These are phyloP conservation scores for Buxus sempervirens DNA, from an alignment of 164 flowering plant genomes.

Conservation along the genomic window DNA sequence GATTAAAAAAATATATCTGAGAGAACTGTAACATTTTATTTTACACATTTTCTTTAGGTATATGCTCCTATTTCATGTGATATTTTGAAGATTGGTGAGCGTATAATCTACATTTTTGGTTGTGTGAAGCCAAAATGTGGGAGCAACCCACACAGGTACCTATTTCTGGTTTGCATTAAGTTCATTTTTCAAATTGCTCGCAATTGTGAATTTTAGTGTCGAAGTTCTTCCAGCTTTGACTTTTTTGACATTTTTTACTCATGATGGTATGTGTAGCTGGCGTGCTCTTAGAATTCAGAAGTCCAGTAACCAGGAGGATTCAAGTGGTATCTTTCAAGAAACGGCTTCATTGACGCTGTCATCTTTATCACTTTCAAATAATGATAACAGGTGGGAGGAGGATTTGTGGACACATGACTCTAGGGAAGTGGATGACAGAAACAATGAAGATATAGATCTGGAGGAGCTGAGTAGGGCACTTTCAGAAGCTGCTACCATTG, in stretches of 20 bases:
- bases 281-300: constrained; percentile 75
- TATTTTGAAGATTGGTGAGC: constrained; percentile 53
- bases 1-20: too few relatives aligned
- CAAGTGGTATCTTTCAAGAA: background rate
- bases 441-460: constrained; percentile 52
- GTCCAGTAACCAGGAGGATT: constrained; percentile 21
- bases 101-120: constrained; percentile 63
- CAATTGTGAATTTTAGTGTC: background rate
- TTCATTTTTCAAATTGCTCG: background rate
- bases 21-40: too few relatives aligned
- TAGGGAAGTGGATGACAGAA: constrained; percentile 30
- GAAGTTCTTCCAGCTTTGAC: background rate
- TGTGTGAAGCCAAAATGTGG: constrained; percentile 61
- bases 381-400: constrained; percentile 26
- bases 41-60: constrained; percentile 35
- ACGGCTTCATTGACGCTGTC: constrained; percentile 18
- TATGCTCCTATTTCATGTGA: constrained; percentile 65
- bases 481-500: constrained; percentile 43
- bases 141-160: constrained; percentile 44
- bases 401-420: constrained; percentile 20
- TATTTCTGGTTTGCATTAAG: background rate
- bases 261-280: constrained; percentile 53
- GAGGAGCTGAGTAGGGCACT: constrained; percentile 61
- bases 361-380: constrained; percentile 24
- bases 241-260: background rate